phyloP scores from a whole-genome alignment of 371 early-diverging fungal species.

The Blakeslea trispora region DNA sequence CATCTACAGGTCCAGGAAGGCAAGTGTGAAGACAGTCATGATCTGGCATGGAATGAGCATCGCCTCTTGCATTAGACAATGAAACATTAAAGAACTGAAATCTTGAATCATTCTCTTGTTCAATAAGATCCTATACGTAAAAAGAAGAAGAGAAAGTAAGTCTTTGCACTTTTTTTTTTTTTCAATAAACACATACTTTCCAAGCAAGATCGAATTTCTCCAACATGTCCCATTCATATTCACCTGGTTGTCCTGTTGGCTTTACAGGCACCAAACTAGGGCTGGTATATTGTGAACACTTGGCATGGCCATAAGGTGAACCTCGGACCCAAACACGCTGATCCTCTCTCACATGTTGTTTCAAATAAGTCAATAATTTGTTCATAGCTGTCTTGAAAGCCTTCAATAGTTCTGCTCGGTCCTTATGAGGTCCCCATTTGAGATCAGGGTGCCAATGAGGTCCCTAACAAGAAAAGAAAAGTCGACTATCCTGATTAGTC shows the following conservation, averaged over 20 bases:
- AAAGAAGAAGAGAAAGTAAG: too few species aligned
- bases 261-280: constrained; percentile 15
- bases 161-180: too few species aligned
- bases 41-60: constrained; percentile 42
- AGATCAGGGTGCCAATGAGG: constrained; percentile 48
- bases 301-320: constrained; percentile 42
- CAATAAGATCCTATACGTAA: constrained; percentile 27
- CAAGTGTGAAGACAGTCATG: constrained; percentile 34
- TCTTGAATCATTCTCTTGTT: constrained; percentile 25
- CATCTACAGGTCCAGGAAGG: constrained; percentile 34
- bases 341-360: constrained; percentile 23
- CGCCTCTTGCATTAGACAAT: constrained; percentile 35
- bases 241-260: constrained; percentile 28
- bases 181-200: constrained; percentile 27
- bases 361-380: constrained; percentile 28
- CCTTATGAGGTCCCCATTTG: constrained; percentile 34
- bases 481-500: neutral
- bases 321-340: constrained; percentile 43
- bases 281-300: constrained; percentile 37
- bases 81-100: constrained; percentile 41
- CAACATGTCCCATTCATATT: constrained; percentile 50
- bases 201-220: constrained; percentile 33
- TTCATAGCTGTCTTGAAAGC: constrained; percentile 32
- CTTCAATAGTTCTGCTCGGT: constrained; percentile 31
- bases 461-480: constrained; percentile 19